phyloP scores from a whole-genome alignment of 805 yeast species.

The Kazachstania africana region DNA sequence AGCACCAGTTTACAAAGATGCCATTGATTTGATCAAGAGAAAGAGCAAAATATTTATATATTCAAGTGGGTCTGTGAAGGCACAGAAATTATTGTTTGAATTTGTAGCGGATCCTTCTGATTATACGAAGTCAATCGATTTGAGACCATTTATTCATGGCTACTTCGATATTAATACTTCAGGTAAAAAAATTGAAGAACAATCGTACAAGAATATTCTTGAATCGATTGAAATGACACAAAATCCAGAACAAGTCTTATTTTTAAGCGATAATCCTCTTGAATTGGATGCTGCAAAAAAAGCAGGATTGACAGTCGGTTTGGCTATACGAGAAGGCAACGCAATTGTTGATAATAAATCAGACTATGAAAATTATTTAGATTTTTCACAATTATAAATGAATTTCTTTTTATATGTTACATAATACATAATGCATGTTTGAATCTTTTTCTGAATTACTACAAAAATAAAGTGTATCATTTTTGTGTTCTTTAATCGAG shows the following conservation, averaged over 20 bases:
- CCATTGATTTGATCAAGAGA: conserved; percentile 40
- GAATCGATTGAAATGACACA: conserved; percentile 25
- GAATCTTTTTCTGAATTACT: no score
- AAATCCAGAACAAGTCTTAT: conserved; percentile 33
- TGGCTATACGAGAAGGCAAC: conserved; percentile 73
- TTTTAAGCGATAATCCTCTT: conserved; percentile 67
- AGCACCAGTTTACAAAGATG: conserved; percentile 72
- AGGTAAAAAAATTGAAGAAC: conserved; percentile 52
- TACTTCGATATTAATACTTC: conserved; percentile 81
- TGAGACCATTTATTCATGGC: conserved; percentile 44
- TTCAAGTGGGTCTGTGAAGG: conserved; percentile 82
- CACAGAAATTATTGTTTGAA: conserved; percentile 68
- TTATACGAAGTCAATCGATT: conserved; percentile 29
- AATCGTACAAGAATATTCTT: conserved; percentile 50
- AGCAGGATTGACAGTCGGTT: conserved; percentile 47
- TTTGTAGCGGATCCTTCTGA: conserved; percentile 37
- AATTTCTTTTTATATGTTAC: no score
- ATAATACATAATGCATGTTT: no score
- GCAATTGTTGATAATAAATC: conserved; percentile 26
- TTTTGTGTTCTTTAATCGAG: no score
- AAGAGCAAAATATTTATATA: conserved; percentile 55
- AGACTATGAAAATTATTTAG: conserved; percentile 2
- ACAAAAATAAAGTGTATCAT: no score
- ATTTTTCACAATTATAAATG: conserved; percentile 4
- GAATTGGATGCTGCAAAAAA: conserved; percentile 68